Base-by-base conservation (phyloP, 1,139 yeast species). In the Candida mesenterica region DNA sequence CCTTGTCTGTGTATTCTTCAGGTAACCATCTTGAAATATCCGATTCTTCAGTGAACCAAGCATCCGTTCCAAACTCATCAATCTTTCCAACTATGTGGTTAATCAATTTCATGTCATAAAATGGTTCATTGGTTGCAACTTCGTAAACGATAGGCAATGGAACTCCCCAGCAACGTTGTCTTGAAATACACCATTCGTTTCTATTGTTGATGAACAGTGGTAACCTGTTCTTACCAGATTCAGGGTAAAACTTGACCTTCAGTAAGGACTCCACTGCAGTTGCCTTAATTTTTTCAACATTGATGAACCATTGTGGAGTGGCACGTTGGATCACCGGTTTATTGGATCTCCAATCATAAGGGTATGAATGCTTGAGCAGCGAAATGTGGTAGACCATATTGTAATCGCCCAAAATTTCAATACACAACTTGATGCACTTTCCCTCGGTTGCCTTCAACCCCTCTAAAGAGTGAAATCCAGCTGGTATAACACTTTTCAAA, bases 131-230 rank as follows among this genome's bases (percentile, higher is more conserved):
- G 2, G 82, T 76, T 13, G 67, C 68, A 35, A 71, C 72, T 42
- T 78, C 62, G 57, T 84, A 86, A 4, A 92, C 62, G 0, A 87
- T 92, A 0, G 98, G 98, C 30, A 92, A 84, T 1, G 98, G 98
- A 26, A 92, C 97, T 32, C 99, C 99, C 99, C 99, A 92, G n/a
- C 79, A 74, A 47, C 99, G 76, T 59, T 92, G 99, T 49, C 99
- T 74, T 1, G 97, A 90, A 32, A 92, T 89, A 61, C 99, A 92
- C 99, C 99, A 92, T 55, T 92, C 98, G 42, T 80, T 79, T 59
- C 99, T 77, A 37, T 82, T 80, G 14, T 67, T 68, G 20, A 90
- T 75, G 53, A 90, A 92, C 24, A 95, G 77, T 2, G 71, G 54
- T 27, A 92, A 70, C 44, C 98, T 68, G 37, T 75, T 82, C 28